Percentiles rank a stretch among this genome's conserved stretches.
phyloP scores from a whole-genome alignment of 768 basidiomycete genomes.

The Mycena venus region DNA sequence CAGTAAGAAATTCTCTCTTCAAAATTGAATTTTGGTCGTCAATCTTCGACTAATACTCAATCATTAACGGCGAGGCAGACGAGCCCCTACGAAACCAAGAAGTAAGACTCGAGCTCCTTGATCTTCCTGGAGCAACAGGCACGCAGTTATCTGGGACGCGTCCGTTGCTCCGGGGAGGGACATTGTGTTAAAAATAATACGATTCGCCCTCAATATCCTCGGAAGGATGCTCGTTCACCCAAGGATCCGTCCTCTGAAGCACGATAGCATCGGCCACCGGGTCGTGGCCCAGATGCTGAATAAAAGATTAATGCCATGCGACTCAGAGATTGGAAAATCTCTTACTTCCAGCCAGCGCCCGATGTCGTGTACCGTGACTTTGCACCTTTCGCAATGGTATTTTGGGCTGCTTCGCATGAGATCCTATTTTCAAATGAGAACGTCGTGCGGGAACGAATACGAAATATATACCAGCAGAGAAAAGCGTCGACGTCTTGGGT shows the following conservation, averaged over 20 bases:
- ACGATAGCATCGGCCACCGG: constrained; percentile 21
- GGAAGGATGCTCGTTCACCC: constrained; percentile 23
- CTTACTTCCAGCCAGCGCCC: constrained; percentile 20
- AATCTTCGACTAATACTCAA: neutral
- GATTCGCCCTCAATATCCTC: constrained; percentile 20
- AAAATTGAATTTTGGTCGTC: neutral
- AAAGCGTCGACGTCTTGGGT: constrained; percentile 10
- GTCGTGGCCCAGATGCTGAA: constrained; percentile 27
- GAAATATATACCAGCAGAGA: constrained; percentile 10
- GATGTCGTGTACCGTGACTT: constrained; percentile 18
- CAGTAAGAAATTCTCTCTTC: neutral
- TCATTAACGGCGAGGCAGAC: neutral
- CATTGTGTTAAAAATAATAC: neutral
- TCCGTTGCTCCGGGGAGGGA: neutral
- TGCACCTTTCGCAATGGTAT: constrained; percentile 26
- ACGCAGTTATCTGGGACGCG: neutral
- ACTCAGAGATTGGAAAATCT: neutral
- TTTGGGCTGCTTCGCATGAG: constrained; percentile 19
- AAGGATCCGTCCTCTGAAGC: constrained; percentile 19
- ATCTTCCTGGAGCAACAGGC: neutral
- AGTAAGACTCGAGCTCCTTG: constrained; percentile 2
- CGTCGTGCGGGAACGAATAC: neutral
- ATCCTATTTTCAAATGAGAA: neutral
- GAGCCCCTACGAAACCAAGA: neutral
- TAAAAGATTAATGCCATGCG: neutral